Percentiles rank a stretch among this genome's conserved stretches.
Conservation (phyloP, 2,329 filamentous ascomycete genomes). For the Fusarium zealandicum region DNA sequence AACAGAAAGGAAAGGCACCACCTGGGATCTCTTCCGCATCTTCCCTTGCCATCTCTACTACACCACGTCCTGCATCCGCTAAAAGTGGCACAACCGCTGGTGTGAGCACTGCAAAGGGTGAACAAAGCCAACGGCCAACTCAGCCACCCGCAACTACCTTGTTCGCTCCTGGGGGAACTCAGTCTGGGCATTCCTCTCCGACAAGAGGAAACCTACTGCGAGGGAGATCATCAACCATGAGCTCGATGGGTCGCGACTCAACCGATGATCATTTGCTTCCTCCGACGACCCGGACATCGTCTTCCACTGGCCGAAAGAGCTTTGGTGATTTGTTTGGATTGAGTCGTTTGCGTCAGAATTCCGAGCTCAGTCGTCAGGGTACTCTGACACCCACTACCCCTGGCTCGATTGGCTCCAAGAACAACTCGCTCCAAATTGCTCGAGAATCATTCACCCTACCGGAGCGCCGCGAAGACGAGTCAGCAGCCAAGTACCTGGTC, state of each 20-base stretch:
- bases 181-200: constrained; percentile 72
- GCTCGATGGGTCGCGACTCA: constrained; percentile 77
- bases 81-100: constrained; percentile 41
- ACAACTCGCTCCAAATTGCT: constrained; percentile 80
- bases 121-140: constrained; percentile 23
- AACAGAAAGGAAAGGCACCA: constrained; percentile 65
- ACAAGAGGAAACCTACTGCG: constrained; percentile 68
- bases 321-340: constrained; percentile 88
- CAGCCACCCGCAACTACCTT: constrained; percentile 58
- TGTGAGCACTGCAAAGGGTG: constrained; percentile 28
- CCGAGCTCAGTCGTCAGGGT: constrained; percentile 74
- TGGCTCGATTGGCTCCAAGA: constrained; percentile 74
- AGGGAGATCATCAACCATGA: constrained; percentile 88
- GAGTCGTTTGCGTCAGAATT: constrained; percentile 80
- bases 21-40: constrained; percentile 51
- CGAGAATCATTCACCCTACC: constrained; percentile 77
- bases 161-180: constrained; percentile 50
- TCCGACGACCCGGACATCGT: constrained; percentile 77
- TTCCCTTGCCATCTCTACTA: constrained; percentile 49
- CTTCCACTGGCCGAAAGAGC: constrained; percentile 90
- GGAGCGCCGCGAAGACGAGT: constrained; percentile 84
- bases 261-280: constrained; percentile 74
- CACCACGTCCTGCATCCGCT: constrained; percentile 48
- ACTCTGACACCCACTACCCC: constrained; percentile 75
- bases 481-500: constrained; percentile 85